Percentiles rank a stretch among this genome's conserved stretches.
Evolutionary conservation across 1,284 basidiomycete genomes (phyloP).

Genomic region (Sphaerobolus stellatus): DNA sequence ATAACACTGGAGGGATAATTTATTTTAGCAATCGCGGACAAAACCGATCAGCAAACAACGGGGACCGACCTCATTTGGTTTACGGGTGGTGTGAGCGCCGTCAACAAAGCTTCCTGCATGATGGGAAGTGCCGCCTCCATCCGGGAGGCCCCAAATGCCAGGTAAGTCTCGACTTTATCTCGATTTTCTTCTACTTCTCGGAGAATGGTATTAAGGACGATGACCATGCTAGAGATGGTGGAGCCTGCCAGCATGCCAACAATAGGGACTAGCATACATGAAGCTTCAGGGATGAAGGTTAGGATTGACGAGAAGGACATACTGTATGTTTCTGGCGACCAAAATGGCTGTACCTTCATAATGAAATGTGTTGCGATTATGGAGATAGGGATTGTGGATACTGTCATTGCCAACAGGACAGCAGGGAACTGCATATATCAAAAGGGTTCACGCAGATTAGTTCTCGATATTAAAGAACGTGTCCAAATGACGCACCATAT

Average conservation of each 20-base stretch:
- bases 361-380: constrained; percentile 75
- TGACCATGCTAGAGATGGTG: constrained; percentile 72
- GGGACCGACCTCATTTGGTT: constrained; percentile 76
- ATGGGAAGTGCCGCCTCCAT: constrained; percentile 80
- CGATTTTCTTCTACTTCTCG: constrained; percentile 74
- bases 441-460: not conserved
- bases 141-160: constrained; percentile 79
- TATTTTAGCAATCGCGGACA: not conserved
- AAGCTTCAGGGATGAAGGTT: not conserved
- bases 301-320: constrained; percentile 21
- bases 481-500: constrained; percentile 56
- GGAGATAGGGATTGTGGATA: constrained; percentile 78
- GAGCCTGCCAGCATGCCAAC: constrained; percentile 87
- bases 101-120: constrained; percentile 70
- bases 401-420: constrained; percentile 67
- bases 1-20: constrained; percentile 55
- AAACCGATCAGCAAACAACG: not conserved
- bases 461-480: not conserved
- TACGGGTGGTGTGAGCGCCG: constrained; percentile 77
- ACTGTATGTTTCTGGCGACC: constrained; percentile 82
- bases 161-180: constrained; percentile 80
- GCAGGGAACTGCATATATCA: constrained; percentile 56
- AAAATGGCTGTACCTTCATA: constrained; percentile 75
- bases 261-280: constrained; percentile 60
- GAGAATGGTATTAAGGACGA: constrained; percentile 63